Evolutionary conservation across 306 rosid species (phyloP).

Genomic region (Quercus engelmannii): DNA sequence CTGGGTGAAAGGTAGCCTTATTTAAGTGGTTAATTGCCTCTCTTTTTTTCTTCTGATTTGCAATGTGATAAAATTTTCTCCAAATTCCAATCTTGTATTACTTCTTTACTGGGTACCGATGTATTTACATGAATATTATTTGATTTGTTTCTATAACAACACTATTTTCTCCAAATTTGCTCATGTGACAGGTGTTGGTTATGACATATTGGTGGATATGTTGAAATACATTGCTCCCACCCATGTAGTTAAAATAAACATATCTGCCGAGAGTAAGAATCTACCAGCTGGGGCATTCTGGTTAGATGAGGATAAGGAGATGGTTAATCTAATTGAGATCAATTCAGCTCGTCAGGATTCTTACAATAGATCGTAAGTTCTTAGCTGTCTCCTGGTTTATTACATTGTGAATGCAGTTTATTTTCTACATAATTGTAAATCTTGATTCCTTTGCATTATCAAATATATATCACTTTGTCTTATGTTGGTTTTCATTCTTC

Average conservation of each 20-base stretch:
- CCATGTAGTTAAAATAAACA: constrained; percentile 75
- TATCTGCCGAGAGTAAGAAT: constrained; percentile 62
- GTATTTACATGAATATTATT: constrained; percentile 9
- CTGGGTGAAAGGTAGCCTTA: constrained; percentile 83
- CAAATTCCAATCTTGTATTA: background rate
- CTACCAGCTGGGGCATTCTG: constrained; percentile 83
- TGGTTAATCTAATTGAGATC: constrained; percentile 60
- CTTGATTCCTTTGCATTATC: background rate
- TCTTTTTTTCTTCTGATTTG: background rate
- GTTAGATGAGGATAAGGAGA: constrained; percentile 46
- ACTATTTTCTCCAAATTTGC: constrained; percentile 14
- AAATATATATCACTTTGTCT: background rate
- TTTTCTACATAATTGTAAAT: background rate
- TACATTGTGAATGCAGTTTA: background rate
- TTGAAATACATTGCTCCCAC: constrained; percentile 70
- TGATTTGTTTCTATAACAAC: constrained; percentile 5
- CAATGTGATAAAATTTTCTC: constrained; percentile 1
- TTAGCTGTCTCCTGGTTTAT: constrained; percentile 4
- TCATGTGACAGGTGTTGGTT: constrained; percentile 70
- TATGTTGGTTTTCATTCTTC: background rate
- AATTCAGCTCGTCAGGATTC: constrained; percentile 72
- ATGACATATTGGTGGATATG: constrained; percentile 70
- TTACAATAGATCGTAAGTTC: constrained; percentile 71
- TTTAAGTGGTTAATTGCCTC: background rate
- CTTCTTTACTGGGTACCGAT: constrained; percentile 11